Base-by-base conservation (phyloP, 1,139 yeast genomes). In the Lizanozyma gosingica region DNA sequence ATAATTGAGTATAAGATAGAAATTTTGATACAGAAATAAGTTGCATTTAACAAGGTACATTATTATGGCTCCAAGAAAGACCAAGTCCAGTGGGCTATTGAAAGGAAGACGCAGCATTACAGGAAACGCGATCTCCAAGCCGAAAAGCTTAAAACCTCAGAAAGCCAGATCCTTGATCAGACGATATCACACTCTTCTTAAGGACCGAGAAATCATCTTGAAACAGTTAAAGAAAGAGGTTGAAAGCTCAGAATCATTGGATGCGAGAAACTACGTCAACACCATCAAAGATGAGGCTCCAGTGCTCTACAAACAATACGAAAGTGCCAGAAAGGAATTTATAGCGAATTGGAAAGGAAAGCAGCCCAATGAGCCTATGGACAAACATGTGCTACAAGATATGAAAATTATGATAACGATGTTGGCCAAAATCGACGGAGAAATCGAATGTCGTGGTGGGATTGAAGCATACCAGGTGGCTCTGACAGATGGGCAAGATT, bases 381-480 rank as follows among this genome's bases (percentile, higher is more conserved):
- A 55, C 35, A 43, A 60, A 2, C 66, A 63, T 32, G 48, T 45
- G 15, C 43, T 43, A 2, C 37, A 48, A 4, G 35, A 37, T 2
- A 39, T 45, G 18, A 36, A 35, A 1, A 52, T 57, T 9, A 47
- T 68, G 15, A 41, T 58, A 2, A 37, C 35, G 14, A 57, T 59
- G 35, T 62, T 77, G 39, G 87, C 74, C 1, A 70, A 60, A 47
- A 78, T 80, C 8, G 83, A 78, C 50, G 70, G 70, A 1, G 88
- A 83, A 54, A 69, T 80, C 3, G 62, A 65, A 8, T 68, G 62
- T 40, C 63, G 78, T 40, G 94, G 94, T 1, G 95, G 95, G 0
- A 57, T 86, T 2, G 69, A 76, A 43, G 73, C 76, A 4, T 90
- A 90, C 56, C 97, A 90, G 53, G 63, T 71, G n/a, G 97, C 97